Conservation (phyloP, 2,329 filamentous ascomycete genomes). For the Cladosporium sp. region DNA sequence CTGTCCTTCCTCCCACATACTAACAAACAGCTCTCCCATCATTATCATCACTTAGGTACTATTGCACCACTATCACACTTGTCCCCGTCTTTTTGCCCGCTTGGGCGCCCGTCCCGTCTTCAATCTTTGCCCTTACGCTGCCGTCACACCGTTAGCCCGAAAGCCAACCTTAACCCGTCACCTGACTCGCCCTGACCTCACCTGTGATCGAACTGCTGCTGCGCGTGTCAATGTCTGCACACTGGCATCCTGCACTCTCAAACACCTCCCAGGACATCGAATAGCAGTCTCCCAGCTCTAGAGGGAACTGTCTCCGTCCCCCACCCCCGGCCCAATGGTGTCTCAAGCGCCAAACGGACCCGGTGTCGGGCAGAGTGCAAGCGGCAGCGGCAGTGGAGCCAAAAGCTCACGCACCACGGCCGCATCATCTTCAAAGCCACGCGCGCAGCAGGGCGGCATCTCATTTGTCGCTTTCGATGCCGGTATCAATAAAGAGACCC, state of each 20-base stretch:
- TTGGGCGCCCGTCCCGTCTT: neutral
- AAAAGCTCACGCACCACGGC: neutral
- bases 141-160: neutral
- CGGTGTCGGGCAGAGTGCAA: neutral
- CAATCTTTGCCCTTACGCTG: neutral
- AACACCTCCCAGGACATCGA: neutral
- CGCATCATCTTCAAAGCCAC: neutral
- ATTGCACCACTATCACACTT: neutral
- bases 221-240: conserved; percentile 1
- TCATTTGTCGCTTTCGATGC: conserved; percentile 28
- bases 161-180: neutral
- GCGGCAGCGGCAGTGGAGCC: neutral
- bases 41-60: neutral
- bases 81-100: neutral
- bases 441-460: conserved; percentile 10
- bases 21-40: neutral
- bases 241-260: neutral
- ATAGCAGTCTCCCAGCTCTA: neutral
- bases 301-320: neutral
- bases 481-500: conserved; percentile 25
- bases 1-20: neutral
- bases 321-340: neutral
- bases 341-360: neutral
- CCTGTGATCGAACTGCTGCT: neutral
- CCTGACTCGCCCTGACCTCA: conserved; percentile 9